Base-by-base conservation (phyloP, 2,329 filamentous ascomycete genomes). In the Clonostachys chloroleuca region DNA sequence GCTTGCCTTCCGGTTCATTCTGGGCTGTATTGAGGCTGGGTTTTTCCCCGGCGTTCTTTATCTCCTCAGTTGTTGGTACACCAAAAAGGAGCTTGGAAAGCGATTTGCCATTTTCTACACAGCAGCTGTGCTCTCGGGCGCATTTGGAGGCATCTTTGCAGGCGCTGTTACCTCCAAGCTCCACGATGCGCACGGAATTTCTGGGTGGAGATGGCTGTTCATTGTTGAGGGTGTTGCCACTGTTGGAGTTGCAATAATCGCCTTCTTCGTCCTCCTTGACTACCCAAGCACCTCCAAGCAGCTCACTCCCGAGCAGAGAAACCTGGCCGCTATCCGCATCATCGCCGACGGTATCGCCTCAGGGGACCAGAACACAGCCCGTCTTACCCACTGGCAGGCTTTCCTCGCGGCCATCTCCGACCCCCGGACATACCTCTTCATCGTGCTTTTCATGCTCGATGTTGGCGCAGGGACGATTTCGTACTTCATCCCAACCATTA, bases 131-230 rank as follows among this genome's bases (percentile, higher is more conserved):
- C 65, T 86, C 0, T 81, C 82, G 0, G 81, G 82, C 7, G 82
- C 81, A 0, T 84, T 86, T 50, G 82, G 84, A 7, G 84, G 84
- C 1, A 69, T 87, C 0, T 64, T 87, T 1, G 75, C 75, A 1
- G 79, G 72, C 1, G 83, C 66, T 0, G 86, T 87, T 46, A 69
- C 86, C 7, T 78, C 69, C 1, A 69, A 86, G 12, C 62, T 74
- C 45, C 59, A 70, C 44, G 75, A 84, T 44, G 82, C 80, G 12
- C 59, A 80, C 2, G 59, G 68, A 12, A 66, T 86, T 1, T 66
- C 65, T 34, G 66, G 63, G 14, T 87, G 83, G 84, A 70, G 82
- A 6, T 86, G 85, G 83, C 83, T 87, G 48, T 87, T 87, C 50
- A 75, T 75, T 8, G 78, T 87, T 16, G 84, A 87, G 59, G 84